Evolutionary conservation across 148 eudicot genomes (phyloP).

Genomic region (Rhododendron vialii): DNA sequence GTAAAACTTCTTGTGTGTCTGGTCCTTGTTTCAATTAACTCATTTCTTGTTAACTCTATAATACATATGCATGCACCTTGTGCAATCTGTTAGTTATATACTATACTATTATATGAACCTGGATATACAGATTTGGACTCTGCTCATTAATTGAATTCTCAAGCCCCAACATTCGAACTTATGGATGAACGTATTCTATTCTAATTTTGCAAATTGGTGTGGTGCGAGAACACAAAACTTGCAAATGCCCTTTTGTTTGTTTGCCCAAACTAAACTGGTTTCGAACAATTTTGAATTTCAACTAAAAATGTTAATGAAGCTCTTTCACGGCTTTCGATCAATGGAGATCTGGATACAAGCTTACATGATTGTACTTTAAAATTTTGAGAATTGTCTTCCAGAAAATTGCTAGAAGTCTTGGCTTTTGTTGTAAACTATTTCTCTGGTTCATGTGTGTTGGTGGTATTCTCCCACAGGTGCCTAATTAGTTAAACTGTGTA

Average conservation of each 20-base stretch:
- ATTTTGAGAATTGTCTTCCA: not conserved
- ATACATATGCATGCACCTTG: not conserved
- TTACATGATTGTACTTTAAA: not conserved
- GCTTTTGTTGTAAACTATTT: not conserved
- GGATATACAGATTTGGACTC: not conserved
- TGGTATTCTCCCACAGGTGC: not conserved
- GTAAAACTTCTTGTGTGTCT: too few species aligned
- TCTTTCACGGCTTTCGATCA: not conserved
- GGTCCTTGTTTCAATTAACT: not conserved
- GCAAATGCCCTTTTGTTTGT: not conserved
- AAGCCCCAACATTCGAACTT: too few species aligned
- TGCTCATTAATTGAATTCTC: not conserved
- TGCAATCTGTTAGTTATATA: not conserved
- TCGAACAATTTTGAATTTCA: too few species aligned
- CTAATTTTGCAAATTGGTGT: not conserved
- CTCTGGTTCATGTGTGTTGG: not conserved
- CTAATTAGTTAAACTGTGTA: not conserved
- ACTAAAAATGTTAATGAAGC: not conserved
- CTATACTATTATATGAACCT: too few species aligned
- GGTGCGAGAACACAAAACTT: not conserved
- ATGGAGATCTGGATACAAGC: not conserved
- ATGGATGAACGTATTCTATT: too few species aligned
- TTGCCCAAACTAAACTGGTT: not conserved
- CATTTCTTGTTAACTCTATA: too few species aligned
- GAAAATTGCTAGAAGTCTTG: not conserved